Conservation (phyloP, 176 grass and related monocot genomes). For the Juncus effusus region DNA sequence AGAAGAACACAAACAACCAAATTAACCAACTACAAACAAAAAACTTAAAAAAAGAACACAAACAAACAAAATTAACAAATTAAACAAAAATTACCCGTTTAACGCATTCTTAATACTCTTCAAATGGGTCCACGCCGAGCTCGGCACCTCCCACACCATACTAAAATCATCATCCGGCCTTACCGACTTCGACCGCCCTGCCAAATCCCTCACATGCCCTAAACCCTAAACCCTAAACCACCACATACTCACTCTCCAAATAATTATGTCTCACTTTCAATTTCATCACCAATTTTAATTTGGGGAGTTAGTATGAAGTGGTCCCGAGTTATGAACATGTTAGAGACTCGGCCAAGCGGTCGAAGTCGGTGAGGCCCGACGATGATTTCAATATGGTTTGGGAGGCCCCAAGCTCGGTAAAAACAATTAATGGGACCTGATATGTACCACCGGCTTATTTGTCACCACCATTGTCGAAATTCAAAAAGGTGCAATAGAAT, state of each 20-base stretch:
- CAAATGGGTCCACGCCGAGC: conserved; percentile 94
- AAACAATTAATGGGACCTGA: too few species aligned
- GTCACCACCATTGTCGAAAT: too few species aligned
- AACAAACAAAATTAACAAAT: too few species aligned
- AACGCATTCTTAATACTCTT: conserved; percentile 83
- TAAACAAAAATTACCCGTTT: conserved; percentile 48
- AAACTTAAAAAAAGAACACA: too few species aligned
- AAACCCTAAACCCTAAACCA: conserved; percentile 73
- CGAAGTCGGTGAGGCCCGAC: conserved; percentile 85
- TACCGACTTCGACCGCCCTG: conserved; percentile 80
- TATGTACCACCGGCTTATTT: too few species aligned
- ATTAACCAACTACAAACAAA: too few species aligned
- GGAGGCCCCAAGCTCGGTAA: conserved; percentile 53
- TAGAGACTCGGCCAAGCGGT: conserved; percentile 86
- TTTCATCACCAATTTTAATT: conserved; percentile 85
- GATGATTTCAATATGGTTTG: conserved; percentile 98
- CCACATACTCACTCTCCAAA: conserved; percentile 77
- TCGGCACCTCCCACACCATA: conserved; percentile 98
- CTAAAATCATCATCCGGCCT: conserved; percentile 95
- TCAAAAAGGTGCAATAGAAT: too few species aligned
- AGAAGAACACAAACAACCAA: too few species aligned
- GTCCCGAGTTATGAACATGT: conserved; percentile 95
- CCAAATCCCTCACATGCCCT: conserved; percentile 82
- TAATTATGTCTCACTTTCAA: conserved; percentile 97
- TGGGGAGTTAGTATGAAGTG: conserved; percentile 82